These are phyloP conservation scores for Carnegiea gigantea DNA, from an alignment of 179 eudicot genomes.

Conservation along the genomic window DNA sequence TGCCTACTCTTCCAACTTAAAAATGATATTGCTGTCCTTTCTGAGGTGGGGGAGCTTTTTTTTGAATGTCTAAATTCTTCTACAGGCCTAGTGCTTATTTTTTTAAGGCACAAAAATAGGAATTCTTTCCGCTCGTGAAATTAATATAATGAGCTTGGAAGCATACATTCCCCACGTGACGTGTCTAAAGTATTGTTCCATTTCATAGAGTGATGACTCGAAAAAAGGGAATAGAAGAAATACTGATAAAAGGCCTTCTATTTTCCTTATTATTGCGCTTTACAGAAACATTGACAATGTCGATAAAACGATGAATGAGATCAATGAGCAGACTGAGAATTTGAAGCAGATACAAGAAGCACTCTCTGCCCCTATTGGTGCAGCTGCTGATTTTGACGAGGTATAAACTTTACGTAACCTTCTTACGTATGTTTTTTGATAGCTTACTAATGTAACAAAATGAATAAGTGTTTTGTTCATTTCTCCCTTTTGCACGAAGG, in stretches of 20 bases:
- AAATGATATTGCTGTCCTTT: neutral
- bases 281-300: constrained; percentile 69
- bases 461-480: neutral
- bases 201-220: neutral
- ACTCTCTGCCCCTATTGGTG: constrained; percentile 61
- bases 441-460: neutral
- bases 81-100: neutral
- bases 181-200: neutral
- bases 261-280: constrained; percentile 1
- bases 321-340: constrained; percentile 80
- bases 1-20: neutral
- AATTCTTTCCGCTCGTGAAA: neutral
- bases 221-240: neutral
- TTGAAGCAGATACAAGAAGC: constrained; percentile 79
- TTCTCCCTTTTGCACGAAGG: constrained; percentile 32
- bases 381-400: constrained; percentile 72
- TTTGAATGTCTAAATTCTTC: neutral
- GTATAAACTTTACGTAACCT: constrained; percentile 23
- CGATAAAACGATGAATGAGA: constrained; percentile 84
- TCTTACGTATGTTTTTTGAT: neutral
- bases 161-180: neutral
- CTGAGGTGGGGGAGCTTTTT: neutral
- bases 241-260: neutral
- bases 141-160: neutral
- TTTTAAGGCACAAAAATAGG: neutral